Evolutionary conservation across 2,329 filamentous ascomycete genomes (phyloP).

Genomic region (Ceratocystis eucalypticola): DNA sequence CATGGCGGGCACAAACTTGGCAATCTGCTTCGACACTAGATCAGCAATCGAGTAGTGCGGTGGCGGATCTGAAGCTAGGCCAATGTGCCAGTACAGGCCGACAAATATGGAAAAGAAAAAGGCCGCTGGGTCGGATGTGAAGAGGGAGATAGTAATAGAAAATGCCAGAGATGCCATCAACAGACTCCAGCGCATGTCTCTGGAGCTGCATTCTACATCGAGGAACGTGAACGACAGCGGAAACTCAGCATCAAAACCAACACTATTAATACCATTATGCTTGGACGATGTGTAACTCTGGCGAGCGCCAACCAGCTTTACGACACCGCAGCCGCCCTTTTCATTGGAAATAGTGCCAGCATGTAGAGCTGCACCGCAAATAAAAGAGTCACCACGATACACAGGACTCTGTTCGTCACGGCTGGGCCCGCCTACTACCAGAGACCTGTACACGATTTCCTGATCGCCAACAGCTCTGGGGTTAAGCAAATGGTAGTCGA

Average conservation of each 20-base stretch:
- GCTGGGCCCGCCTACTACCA: conserved; percentile 56
- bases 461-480: conserved; percentile 62
- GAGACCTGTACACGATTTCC: conserved; percentile 47
- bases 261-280: conserved; percentile 61
- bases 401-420: conserved; percentile 36
- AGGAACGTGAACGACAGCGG: conserved; percentile 75
- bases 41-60: conserved; percentile 50
- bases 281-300: conserved; percentile 49
- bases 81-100: conserved; percentile 78
- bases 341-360: conserved; percentile 60
- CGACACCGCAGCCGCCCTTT: conserved; percentile 68
- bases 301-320: conserved; percentile 57
- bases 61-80: conserved; percentile 78
- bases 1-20: conserved; percentile 71
- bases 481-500: conserved; percentile 50
- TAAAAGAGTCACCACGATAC: conserved; percentile 81
- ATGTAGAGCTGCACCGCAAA: conserved; percentile 75
- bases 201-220: conserved; percentile 50
- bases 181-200: conserved; percentile 72
- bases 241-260: conserved; percentile 76
- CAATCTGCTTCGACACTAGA: conserved; percentile 64
- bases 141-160: conserved; percentile 63
- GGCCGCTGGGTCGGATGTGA: conserved; percentile 61
- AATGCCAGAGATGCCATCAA: conserved; percentile 71
- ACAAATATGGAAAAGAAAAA: conserved; percentile 79